Conservation (phyloP, 2,329 filamentous ascomycete species). For the Aureobasidium sp. region DNA sequence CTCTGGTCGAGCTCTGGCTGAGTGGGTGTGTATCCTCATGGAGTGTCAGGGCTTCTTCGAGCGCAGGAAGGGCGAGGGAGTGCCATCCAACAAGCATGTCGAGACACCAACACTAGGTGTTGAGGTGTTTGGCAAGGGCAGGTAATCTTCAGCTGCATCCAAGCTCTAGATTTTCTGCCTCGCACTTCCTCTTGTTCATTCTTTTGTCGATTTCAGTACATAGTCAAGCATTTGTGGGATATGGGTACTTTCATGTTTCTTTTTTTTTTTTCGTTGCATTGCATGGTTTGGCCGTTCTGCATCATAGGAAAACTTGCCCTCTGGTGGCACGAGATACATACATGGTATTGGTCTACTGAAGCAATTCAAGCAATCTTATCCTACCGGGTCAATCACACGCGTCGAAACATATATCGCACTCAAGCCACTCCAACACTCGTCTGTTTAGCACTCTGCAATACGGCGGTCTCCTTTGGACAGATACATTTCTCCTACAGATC, state of each 20-base stretch:
- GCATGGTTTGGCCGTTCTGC: background rate
- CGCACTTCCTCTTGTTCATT: background rate
- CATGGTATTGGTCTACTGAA: background rate
- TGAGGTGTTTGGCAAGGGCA: constrained; percentile 49
- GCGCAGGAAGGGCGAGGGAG: constrained; percentile 63
- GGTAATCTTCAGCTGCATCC: constrained; percentile 16
- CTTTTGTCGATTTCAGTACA: background rate
- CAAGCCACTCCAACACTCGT: no score
- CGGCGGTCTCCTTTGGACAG: no score
- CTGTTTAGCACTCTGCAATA: no score
- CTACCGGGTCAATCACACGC: no score
- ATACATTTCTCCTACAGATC: no score
- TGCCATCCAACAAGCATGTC: constrained; percentile 55
- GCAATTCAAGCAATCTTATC: no score
- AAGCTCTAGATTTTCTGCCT: no score
- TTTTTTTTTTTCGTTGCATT: background rate
- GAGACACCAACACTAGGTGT: constrained; percentile 60
- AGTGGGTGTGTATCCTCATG: constrained; percentile 66
- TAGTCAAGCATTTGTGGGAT: background rate
- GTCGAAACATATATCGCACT: no score
- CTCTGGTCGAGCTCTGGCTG: constrained; percentile 63
- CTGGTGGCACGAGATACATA: background rate
- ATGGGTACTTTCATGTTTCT: background rate
- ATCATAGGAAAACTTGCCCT: background rate
- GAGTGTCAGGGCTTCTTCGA: constrained; percentile 80